phyloP scores from a whole-genome alignment of 768 basidiomycete species.

The Russula lepida region DNA sequence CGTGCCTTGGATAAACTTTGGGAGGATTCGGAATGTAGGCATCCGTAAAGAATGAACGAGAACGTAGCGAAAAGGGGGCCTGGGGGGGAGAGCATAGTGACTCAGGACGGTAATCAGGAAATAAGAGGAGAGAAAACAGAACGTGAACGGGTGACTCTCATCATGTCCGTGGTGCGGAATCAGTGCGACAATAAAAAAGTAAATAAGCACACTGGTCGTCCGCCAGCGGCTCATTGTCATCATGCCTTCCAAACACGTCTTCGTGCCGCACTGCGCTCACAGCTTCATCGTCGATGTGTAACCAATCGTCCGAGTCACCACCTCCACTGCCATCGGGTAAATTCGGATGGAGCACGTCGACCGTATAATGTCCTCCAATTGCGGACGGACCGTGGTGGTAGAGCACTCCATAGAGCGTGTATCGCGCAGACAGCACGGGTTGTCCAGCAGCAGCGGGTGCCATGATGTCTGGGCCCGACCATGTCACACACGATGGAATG shows the following conservation, averaged over 20 bases:
- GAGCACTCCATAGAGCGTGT: constrained; percentile 80
- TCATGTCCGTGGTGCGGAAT: constrained; percentile 24
- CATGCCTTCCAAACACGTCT: constrained; percentile 54
- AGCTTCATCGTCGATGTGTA: constrained; percentile 88
- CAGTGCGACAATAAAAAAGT: constrained; percentile 70
- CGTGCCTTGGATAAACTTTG: no score
- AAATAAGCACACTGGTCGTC: constrained; percentile 77
- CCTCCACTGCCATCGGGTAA: constrained; percentile 35
- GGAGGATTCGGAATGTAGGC: no score
- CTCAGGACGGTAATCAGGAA: no score
- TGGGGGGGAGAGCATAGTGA: no score
- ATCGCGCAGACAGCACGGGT: constrained; percentile 49
- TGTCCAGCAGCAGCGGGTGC: constrained; percentile 29
- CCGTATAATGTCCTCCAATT: constrained; percentile 90
- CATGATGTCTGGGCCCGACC: background rate
- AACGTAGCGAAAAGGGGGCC: no score
- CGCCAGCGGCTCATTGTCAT: constrained; percentile 27
- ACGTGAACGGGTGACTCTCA: background rate
- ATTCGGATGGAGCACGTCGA: constrained; percentile 76
- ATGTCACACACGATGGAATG: no score
- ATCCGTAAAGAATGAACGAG: no score
- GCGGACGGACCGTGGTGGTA: constrained; percentile 92
- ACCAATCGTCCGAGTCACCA: constrained; percentile 77
- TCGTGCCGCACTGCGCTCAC: constrained; percentile 64
- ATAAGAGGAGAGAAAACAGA: background rate